These are phyloP conservation scores for Aschersonia sp. DNA, from an alignment of 2,329 filamentous ascomycete genomes.

Conservation along the genomic window DNA sequence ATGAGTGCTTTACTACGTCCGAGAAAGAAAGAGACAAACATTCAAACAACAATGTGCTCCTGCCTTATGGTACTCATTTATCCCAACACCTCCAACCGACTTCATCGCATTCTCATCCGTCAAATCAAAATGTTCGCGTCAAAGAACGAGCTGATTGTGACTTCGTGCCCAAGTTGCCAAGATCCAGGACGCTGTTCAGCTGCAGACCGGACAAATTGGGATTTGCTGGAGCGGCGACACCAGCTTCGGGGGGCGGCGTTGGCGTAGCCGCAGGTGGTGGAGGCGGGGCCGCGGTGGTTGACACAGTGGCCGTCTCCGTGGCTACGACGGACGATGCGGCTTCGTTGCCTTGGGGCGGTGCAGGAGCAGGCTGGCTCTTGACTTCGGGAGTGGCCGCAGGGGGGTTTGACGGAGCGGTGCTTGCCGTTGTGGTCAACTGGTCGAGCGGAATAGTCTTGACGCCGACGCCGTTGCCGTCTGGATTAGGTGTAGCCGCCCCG, in stretches of 20 bases:
- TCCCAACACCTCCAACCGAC: not conserved
- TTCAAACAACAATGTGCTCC: too few relatives aligned
- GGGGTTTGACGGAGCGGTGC: too few relatives aligned
- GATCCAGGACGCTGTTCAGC: conserved; percentile 26
- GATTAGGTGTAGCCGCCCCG: not conserved
- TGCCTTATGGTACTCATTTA: too few relatives aligned
- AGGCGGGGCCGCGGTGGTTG: too few relatives aligned
- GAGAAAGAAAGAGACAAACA: too few relatives aligned
- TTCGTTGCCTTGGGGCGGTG: not conserved
- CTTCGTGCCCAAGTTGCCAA: conserved; percentile 23
- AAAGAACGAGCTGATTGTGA: not conserved
- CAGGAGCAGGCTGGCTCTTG: not conserved
- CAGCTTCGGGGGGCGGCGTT: conserved; percentile 4
- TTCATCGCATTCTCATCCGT: not conserved
- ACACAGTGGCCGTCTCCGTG: too few relatives aligned
- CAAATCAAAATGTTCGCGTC: not conserved
- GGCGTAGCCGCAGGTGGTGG: not conserved
- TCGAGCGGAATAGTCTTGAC: too few relatives aligned
- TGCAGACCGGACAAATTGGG: conserved; percentile 23
- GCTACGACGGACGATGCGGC: too few relatives aligned
- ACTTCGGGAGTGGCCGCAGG: not conserved
- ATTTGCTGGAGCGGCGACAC: conserved; percentile 7
- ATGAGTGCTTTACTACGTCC: too few relatives aligned
- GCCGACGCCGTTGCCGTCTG: not conserved
- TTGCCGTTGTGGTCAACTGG: too few relatives aligned